Conservation (phyloP, 2,329 filamentous ascomycete genomes). For the Ceratocystis harringtonii region DNA sequence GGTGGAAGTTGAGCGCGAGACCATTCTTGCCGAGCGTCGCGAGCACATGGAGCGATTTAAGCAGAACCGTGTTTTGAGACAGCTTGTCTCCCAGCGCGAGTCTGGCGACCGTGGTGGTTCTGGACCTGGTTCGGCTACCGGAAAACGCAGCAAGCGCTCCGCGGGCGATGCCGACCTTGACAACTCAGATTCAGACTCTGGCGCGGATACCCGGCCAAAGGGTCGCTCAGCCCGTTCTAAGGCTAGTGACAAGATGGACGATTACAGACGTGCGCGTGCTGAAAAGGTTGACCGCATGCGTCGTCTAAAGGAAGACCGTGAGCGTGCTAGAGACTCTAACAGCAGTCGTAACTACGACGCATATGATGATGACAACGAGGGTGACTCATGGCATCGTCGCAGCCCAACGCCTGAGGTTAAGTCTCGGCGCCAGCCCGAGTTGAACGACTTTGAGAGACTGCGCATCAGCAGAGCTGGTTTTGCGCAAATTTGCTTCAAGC, state of each 20-base stretch:
- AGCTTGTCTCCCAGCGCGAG: conserved; percentile 54
- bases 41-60: conserved; percentile 67
- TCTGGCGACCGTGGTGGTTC: conserved; percentile 40
- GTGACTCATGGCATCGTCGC: conserved; percentile 56
- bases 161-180: conserved; percentile 65
- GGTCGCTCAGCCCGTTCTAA: conserved; percentile 32
- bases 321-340: conserved; percentile 32
- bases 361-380: conserved; percentile 56
- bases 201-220: conserved; percentile 49
- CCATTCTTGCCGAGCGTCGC: conserved; percentile 74
- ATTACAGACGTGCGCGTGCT: conserved; percentile 43
- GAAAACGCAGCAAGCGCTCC: conserved; percentile 60
- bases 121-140: conserved; percentile 26
- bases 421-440: conserved; percentile 38
- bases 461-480: conserved; percentile 77
- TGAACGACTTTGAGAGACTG: conserved; percentile 72
- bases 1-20: conserved; percentile 81
- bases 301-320: conserved; percentile 44
- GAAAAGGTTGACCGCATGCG: conserved; percentile 51
- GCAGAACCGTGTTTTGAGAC: conserved; percentile 68
- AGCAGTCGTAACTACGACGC: conserved; percentile 36
- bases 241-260: conserved; percentile 32
- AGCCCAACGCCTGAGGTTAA: conserved; percentile 43
- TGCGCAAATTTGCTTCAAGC: conserved; percentile 82
- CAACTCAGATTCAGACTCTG: conserved; percentile 51